Percentiles rank a stretch among this genome's conserved stretches.
Evolutionary conservation across 768 basidiomycete species (phyloP).

Genomic region (Guyanaporus albipodus): DNA sequence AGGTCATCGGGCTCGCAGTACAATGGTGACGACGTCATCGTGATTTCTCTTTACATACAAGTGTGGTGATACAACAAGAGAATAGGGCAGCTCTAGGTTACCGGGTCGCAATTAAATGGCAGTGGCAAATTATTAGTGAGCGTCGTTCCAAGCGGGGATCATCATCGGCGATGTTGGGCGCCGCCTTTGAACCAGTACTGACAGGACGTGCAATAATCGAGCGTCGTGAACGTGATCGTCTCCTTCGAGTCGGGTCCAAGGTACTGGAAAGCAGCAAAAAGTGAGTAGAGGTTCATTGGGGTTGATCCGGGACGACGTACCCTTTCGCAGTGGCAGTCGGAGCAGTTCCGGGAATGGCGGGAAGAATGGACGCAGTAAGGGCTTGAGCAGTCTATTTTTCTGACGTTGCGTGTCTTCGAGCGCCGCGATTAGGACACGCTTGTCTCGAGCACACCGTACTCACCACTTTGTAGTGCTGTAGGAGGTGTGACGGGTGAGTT

Average conservation of each 20-base stretch:
- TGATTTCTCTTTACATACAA: constrained; percentile 15
- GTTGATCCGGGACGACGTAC: constrained; percentile 25
- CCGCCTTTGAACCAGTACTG: constrained; percentile 56
- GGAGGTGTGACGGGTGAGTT: constrained; percentile 9
- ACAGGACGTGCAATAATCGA: constrained; percentile 55
- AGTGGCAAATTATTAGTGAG: constrained; percentile 6
- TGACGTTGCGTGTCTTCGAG: constrained; percentile 33
- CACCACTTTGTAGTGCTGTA: constrained; percentile 67
- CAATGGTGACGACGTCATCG: constrained; percentile 51
- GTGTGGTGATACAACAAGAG: constrained; percentile 21
- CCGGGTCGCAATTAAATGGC: constrained; percentile 22
- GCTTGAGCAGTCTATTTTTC: constrained; percentile 34
- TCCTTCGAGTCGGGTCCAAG: constrained; percentile 68
- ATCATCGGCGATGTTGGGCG: constrained; percentile 37
- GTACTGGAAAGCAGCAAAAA: constrained; percentile 43
- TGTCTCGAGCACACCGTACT: constrained; percentile 32
- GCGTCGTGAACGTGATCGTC: constrained; percentile 47
- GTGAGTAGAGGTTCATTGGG: constrained; percentile 6
- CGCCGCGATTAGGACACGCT: constrained; percentile 5
- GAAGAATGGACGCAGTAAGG: constrained; percentile 39
- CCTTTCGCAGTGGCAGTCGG: constrained; percentile 42
- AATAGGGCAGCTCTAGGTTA: constrained; percentile 29
- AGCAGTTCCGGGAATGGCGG: constrained; percentile 39
- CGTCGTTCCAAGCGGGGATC: constrained; percentile 10
- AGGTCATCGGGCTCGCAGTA: constrained; percentile 71